Conservation (phyloP, 2,329 filamentous ascomycete genomes). For the Colletotrichum sp. region DNA sequence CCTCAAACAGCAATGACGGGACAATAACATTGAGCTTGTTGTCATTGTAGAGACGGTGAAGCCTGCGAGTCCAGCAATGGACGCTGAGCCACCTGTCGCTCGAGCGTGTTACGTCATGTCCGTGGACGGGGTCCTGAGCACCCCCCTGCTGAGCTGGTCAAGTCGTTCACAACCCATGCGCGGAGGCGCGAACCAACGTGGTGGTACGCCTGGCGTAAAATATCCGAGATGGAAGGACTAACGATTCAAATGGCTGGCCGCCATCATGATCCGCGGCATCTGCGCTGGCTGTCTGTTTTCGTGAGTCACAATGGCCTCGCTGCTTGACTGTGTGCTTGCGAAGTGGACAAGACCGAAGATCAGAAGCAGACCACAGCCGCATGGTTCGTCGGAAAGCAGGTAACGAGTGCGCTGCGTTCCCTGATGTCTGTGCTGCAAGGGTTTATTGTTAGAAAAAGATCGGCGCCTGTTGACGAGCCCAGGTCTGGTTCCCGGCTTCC, state of each 20-base stretch:
- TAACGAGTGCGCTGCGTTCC: background rate
- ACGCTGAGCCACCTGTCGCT: background rate
- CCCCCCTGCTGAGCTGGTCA: background rate
- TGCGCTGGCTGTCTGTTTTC: background rate
- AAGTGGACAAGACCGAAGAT: background rate
- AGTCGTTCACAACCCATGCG: background rate
- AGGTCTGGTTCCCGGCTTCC: background rate
- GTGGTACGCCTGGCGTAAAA: background rate
- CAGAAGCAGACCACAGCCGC: background rate
- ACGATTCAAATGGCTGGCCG: background rate
- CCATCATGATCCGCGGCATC: background rate
- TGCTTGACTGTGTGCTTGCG: background rate
- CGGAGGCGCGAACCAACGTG: background rate
- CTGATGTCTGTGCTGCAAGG: background rate
- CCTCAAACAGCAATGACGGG: background rate
- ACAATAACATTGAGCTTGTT: background rate
- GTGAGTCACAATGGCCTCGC: background rate
- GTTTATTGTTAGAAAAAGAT: conserved; percentile 3
- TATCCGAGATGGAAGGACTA: background rate
- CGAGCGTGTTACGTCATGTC: conserved; percentile 1
- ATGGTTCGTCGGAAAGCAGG: background rate
- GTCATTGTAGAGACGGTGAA: background rate
- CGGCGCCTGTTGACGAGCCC: background rate
- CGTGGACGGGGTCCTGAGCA: background rate
- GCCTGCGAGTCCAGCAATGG: background rate